Evolutionary conservation across 2,329 filamentous ascomycete genomes (phyloP).

Genomic region (Bretziella fagacearum): DNA sequence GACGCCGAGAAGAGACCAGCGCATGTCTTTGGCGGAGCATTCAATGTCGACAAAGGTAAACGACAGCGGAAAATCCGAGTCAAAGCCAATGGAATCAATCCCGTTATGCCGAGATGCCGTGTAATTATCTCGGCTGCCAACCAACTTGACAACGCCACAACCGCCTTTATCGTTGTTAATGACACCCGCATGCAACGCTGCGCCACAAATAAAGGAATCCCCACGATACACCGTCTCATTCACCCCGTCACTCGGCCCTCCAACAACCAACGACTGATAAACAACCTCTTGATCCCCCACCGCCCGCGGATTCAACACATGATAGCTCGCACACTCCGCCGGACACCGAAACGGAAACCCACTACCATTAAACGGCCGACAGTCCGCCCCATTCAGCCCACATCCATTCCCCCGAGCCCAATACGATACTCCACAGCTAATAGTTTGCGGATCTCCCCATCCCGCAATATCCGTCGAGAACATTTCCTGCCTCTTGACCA

Average conservation of each 20-base stretch:
- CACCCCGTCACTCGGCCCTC: constrained; percentile 37
- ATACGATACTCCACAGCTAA: constrained; percentile 52
- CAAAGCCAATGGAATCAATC: constrained; percentile 61
- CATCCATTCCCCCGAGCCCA: constrained; percentile 57
- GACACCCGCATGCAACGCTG: constrained; percentile 70
- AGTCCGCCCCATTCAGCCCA: constrained; percentile 56
- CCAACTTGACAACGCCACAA: constrained; percentile 62
- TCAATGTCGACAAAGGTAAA: constrained; percentile 57
- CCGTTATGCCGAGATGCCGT: constrained; percentile 49
- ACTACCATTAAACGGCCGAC: constrained; percentile 55
- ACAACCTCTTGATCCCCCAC: constrained; percentile 53
- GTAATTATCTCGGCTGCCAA: constrained; percentile 51
- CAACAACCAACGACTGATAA: constrained; percentile 49
- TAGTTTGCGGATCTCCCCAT: constrained; percentile 47
- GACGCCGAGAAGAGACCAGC: constrained; percentile 71
- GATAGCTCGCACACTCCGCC: constrained; percentile 49
- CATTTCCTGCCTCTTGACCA: constrained; percentile 50
- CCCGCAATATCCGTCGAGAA: constrained; percentile 43
- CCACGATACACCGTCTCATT: constrained; percentile 55
- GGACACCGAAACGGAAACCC: constrained; percentile 61
- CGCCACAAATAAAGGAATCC: constrained; percentile 73
- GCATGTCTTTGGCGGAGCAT: constrained; percentile 56
- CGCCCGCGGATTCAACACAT: constrained; percentile 54
- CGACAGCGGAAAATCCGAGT: constrained; percentile 77
- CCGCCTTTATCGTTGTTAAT: constrained; percentile 56